These are phyloP conservation scores for Candida saitoana DNA, from an alignment of 805 yeast species.

Conservation along the genomic window DNA sequence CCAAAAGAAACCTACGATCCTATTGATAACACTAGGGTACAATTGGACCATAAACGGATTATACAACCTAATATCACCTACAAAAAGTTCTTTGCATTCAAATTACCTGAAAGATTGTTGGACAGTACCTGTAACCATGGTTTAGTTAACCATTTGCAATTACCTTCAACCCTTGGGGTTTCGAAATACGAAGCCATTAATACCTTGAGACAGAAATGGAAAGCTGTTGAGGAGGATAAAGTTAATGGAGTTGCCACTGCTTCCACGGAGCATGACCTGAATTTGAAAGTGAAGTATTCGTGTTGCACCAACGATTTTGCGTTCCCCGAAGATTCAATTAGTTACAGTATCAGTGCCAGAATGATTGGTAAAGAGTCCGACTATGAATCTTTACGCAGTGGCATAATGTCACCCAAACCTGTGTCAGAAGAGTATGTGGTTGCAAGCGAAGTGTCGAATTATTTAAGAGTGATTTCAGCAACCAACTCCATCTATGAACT, in stretches of 20 bases:
- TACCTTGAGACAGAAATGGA: constrained; percentile 23
- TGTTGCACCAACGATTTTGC: constrained; percentile 26
- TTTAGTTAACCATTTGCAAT: constrained; percentile 32
- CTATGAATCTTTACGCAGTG: constrained; percentile 15
- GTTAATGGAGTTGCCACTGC: constrained; percentile 5
- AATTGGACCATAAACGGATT: constrained; percentile 21
- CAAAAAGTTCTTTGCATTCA: constrained; percentile 39
- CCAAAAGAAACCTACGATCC: constrained; percentile 24
- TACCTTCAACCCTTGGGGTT: constrained; percentile 35
- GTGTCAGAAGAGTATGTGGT: constrained; percentile 28
- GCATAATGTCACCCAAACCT: constrained; percentile 9
- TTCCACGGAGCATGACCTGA: background rate
- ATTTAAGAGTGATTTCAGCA: constrained; percentile 21
- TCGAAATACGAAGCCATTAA: constrained; percentile 26
- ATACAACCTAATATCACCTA: constrained; percentile 30
- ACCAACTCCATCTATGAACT: constrained; percentile 23
- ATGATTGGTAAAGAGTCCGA: constrained; percentile 35
- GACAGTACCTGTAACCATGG: constrained; percentile 35
- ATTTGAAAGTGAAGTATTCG: constrained; percentile 11
- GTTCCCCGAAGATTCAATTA: constrained; percentile 25
- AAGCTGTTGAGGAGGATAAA: constrained; percentile 8
- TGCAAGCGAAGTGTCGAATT: constrained; percentile 24
- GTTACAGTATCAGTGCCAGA: constrained; percentile 33
- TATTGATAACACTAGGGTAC: constrained; percentile 25
- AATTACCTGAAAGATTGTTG: constrained; percentile 32